These are phyloP conservation scores for Penicillium angulare DNA, from an alignment of 495 filamentous ascomycete species.

Conservation along the genomic window DNA sequence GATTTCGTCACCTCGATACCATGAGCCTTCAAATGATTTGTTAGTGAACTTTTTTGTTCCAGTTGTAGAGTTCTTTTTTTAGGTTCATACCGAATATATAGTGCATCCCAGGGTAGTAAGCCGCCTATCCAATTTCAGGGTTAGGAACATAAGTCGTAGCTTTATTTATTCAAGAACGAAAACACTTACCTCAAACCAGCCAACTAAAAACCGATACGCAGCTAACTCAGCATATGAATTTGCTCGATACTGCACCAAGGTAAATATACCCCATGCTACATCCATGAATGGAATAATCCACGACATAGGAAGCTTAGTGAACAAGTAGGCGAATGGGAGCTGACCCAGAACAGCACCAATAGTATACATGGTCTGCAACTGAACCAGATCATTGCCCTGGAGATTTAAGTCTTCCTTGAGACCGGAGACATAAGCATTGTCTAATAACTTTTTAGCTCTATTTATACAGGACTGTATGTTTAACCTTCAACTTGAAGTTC, in stretches of 20 bases:
- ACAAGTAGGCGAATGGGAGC: constrained; percentile 50
- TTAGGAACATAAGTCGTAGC: constrained; percentile 11
- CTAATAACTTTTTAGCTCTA: neutral
- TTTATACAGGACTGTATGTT: too few relatives aligned
- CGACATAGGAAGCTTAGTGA: constrained; percentile 48
- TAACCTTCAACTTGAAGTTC: neutral
- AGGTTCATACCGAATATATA: constrained; percentile 46
- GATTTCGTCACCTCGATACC: constrained; percentile 43
- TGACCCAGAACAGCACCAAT: constrained; percentile 52
- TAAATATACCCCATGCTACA: constrained; percentile 47
- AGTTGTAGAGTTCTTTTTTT: neutral
- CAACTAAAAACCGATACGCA: constrained; percentile 78
- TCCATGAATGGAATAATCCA: constrained; percentile 45
- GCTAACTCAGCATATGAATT: constrained; percentile 29
- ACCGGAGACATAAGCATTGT: constrained; percentile 2
- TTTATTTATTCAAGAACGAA: neutral
- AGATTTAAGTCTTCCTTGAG: constrained; percentile 13
- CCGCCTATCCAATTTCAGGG: constrained; percentile 18
- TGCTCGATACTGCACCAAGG: constrained; percentile 42
- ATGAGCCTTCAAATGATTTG: constrained; percentile 34
- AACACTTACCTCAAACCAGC: constrained; percentile 67
- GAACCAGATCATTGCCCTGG: constrained; percentile 47
- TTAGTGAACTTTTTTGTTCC: too few relatives aligned
- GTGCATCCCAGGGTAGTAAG: constrained; percentile 47
- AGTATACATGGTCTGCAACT: constrained; percentile 48